These are phyloP conservation scores for Streptanthus diversifolius DNA, from an alignment of 345 rosid species.

Conservation along the genomic window DNA sequence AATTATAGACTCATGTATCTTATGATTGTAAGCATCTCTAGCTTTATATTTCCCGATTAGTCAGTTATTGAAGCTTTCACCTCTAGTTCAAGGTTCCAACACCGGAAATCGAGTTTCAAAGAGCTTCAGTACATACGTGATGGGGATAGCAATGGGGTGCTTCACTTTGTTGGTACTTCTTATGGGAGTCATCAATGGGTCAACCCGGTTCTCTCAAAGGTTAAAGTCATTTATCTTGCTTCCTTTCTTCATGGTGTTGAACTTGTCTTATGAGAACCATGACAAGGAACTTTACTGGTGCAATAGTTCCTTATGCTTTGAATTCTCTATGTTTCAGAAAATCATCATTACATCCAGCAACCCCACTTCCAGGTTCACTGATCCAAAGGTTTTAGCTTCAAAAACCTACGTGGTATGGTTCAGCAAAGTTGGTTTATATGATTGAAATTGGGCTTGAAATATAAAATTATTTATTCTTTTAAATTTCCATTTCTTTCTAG, in stretches of 20 bases:
- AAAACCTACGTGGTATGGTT: constrained; percentile 71
- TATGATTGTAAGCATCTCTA: background rate
- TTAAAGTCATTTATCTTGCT: constrained; percentile 26
- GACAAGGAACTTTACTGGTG: background rate
- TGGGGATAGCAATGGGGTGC: constrained; percentile 97
- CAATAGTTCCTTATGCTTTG: background rate
- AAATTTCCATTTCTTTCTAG: constrained; percentile 1
- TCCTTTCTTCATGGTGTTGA: background rate
- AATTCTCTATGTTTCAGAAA: constrained; percentile 47
- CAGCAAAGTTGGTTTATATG: background rate
- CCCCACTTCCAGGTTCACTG: constrained; percentile 81
- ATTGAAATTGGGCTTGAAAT: background rate
- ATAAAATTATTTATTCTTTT: background rate
- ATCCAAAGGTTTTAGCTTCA: constrained; percentile 81
- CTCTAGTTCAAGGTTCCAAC: constrained; percentile 60
- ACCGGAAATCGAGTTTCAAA: constrained; percentile 85
- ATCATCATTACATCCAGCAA: constrained; percentile 69
- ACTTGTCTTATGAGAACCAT: background rate
- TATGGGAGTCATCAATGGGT: constrained; percentile 95
- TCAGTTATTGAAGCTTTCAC: background rate
- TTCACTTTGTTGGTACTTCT: constrained; percentile 83
- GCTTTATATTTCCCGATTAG: background rate
- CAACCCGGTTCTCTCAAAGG: constrained; percentile 91
- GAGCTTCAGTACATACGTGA: constrained; percentile 94
- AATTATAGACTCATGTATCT: background rate